Evolutionary conservation across 306 rosid genomes (phyloP), one percentile per base, ranked within the genome.

Genomic region (Senna tora): DNA sequence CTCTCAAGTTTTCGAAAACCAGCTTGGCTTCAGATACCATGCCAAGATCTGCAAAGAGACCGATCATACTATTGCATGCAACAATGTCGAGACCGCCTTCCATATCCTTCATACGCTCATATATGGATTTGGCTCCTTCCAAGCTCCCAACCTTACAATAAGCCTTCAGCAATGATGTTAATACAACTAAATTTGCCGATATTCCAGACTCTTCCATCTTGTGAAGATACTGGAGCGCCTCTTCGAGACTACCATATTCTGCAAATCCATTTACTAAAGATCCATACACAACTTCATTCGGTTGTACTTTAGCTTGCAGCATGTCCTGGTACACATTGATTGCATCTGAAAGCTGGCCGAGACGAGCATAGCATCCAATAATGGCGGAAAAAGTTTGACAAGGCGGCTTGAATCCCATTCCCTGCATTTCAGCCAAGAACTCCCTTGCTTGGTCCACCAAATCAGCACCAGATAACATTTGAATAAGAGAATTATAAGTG

Each of bases 191-290:
- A 77, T 94, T 94, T 54, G 80, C 87, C 2, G 81, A 69, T 16
- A 91, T 77, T 66, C 97, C 95, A 4, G 86, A 86, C 65, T 86
- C 80, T 77, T 91, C 85, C 96, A 94, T 89, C 71, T 50, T 73
- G 52, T 65, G 76, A 64, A 83, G 77, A 79, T 82, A 91, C 61
- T 79, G 25, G 33, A 87, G 84, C 56, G 96, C 93, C 77, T 86
- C 95, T 43, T 87, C 93, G 60, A 83, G 86, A 65, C 63, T 86
- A 63, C 97, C 93, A 70, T 71, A 59, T 75, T 94, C 97, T n/a
- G 91, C 95, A 85, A 85, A 94, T 53, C 97, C 99, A 67, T 94
- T 84, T 68, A 94, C 84, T 52, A 94, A 75, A 78, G 94, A 81
- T 20, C 99, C 99, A 78, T 80, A 94, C 33, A 94, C 89, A 60